Evolutionary conservation across 2,329 filamentous ascomycete genomes (phyloP), one percentile per base, ranked within the genome.

Genomic region (Phaeomoniella chlamydospora): DNA sequence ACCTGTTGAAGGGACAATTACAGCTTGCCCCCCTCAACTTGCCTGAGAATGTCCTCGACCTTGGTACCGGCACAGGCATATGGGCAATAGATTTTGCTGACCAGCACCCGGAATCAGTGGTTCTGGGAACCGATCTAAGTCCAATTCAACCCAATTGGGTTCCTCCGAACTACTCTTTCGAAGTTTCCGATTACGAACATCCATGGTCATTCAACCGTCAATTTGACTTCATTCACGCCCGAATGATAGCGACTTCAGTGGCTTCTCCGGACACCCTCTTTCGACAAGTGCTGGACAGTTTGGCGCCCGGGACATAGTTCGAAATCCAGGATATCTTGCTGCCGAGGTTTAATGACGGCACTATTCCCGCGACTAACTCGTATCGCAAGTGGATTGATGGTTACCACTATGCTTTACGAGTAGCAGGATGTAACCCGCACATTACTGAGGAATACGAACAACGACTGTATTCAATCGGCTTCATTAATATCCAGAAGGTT

Each of bases 121-220:
- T 57, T n/a, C 43, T 56, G 12, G 58, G 56, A 5, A 55, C 50
- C 4, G 57, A 60, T 36, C 46, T 61, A 4, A 52, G 48, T 35
- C 55, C 57, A n/a, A 61, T 58, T 5, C 59, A 59, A 35, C 56
- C 57, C 2, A 45, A 14, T 15, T 43, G 38, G 61, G 50, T 74
- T 9, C 70, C 70, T 3, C 65, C 69, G 3, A 74, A 74, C 42
- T 60, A 71, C 14, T 57, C 59, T 15, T 74, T 72, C 43, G 55
- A 70, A 47, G 59, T 75, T 6, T 72, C 75, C 39, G 72, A 76
- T 41, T 59, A 68, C 15, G 71, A 75, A 49, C 62, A 61, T 38
- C 58, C 62, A 3, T 77, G 72, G 72, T 49, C 73, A 12, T 64
- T 72, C 41, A 67, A 4, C 47, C 64, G 72, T 39, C 61, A 67